Conservation (phyloP, 306 rosid species). For the Arachis stenosperma region DNA sequence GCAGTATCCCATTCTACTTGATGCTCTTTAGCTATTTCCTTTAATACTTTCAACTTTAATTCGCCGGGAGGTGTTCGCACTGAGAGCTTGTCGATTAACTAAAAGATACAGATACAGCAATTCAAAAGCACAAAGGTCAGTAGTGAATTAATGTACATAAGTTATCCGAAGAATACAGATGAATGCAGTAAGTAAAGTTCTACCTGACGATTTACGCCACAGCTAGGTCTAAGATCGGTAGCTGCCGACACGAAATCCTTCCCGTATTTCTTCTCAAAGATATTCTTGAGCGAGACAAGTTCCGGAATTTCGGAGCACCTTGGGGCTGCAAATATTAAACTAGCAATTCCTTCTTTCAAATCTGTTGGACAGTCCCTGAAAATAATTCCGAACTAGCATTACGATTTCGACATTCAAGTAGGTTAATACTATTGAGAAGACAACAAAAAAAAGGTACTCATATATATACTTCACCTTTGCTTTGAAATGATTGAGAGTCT, state of each 20-base stretch:
- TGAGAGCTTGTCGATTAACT: conserved; percentile 97
- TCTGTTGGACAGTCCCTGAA: conserved; percentile 94
- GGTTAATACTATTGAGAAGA: neutral
- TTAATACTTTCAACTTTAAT: conserved; percentile 78
- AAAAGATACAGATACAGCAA: conserved; percentile 27
- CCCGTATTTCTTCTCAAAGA: conserved; percentile 93
- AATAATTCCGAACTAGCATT: conserved; percentile 33
- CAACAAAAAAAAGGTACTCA: neutral
- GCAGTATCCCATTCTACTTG: conserved; percentile 86
- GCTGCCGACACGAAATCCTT: conserved; percentile 95
- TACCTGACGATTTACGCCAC: conserved; percentile 94
- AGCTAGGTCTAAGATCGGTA: conserved; percentile 79
- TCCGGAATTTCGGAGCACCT: conserved; percentile 98
- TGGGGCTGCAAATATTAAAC: conserved; percentile 88
- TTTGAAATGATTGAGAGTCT: conserved; percentile 86
- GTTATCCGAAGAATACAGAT: neutral
- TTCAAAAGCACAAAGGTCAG: conserved; percentile 22
- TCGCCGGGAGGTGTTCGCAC: conserved; percentile 82
- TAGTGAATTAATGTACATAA: conserved; percentile 8
- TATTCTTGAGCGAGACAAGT: conserved; percentile 64
- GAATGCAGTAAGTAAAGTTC: conserved; percentile 7
- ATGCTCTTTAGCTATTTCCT: conserved; percentile 93
- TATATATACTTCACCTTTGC: conserved; percentile 61
- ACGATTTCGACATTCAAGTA: conserved; percentile 18
- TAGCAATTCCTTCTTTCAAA: conserved; percentile 93